These are phyloP conservation scores for Colletotrichum graminicola DNA, from an alignment of 2,329 filamentous ascomycete species.

Conservation along the genomic window DNA sequence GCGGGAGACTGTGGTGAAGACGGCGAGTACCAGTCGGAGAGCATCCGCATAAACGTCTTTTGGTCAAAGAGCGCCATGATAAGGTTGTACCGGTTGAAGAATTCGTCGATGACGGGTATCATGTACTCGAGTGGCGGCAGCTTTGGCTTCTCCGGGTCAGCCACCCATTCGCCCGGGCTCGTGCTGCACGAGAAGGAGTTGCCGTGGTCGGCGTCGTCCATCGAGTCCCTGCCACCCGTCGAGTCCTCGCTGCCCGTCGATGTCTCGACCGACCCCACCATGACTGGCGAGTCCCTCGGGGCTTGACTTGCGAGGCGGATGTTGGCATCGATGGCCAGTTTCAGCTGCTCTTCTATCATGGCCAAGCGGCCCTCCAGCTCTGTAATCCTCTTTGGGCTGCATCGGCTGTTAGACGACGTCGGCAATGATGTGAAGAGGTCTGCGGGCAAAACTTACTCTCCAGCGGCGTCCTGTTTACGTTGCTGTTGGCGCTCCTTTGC, in stretches of 20 bases:
- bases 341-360: conserved; percentile 50
- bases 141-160: conserved; percentile 39
- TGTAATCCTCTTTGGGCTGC: conserved; percentile 29
- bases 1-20: conserved; percentile 36
- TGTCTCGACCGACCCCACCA: background rate
- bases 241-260: no score
- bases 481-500: conserved; percentile 36
- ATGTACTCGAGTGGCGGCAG: conserved; percentile 53
- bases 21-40: conserved; percentile 52
- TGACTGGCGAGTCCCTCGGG: background rate
- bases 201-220: conserved; percentile 9
- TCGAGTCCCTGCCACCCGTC: background rate
- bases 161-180: conserved; percentile 30
- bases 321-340: conserved; percentile 47
- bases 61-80: conserved; percentile 55
- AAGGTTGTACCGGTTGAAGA: conserved; percentile 53
- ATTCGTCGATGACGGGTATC: conserved; percentile 53
- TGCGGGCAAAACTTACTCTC: conserved; percentile 11
- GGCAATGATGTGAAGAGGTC: background rate
- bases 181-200: conserved; percentile 10
- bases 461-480: conserved; percentile 21
- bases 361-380: conserved; percentile 47
- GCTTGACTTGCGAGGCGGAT: conserved; percentile 13
- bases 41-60: conserved; percentile 51
- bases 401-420: background rate